These are phyloP conservation scores for Puccinia novopanici DNA, from an alignment of 1,284 basidiomycete genomes.

Conservation along the genomic window DNA sequence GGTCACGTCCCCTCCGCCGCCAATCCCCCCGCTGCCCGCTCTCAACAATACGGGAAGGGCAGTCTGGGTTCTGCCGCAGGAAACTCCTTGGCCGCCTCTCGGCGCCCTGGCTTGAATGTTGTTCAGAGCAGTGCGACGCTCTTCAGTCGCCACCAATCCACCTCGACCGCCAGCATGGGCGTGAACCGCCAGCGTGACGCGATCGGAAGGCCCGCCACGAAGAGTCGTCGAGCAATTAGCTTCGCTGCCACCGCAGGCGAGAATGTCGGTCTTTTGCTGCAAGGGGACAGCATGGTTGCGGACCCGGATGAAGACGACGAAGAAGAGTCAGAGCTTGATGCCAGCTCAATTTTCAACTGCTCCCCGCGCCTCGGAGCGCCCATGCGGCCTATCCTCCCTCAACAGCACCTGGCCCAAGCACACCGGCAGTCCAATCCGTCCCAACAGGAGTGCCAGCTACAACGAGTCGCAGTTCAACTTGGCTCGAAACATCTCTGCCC, in stretches of 20 bases:
- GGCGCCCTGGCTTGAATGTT: constrained; percentile 21
- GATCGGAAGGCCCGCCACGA: constrained; percentile 39
- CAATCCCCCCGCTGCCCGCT: background rate
- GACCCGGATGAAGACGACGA: constrained; percentile 44
- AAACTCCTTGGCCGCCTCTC: background rate
- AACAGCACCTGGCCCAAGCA: constrained; percentile 44
- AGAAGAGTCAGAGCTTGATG: constrained; percentile 43
- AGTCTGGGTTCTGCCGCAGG: constrained; percentile 30
- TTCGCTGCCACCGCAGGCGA: constrained; percentile 22
- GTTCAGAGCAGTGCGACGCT: constrained; percentile 46
- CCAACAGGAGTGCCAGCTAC: constrained; percentile 9
- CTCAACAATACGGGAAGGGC: constrained; percentile 24
- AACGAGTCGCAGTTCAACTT: background rate
- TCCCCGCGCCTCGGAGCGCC: constrained; percentile 34
- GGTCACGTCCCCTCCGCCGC: background rate
- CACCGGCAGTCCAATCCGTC: background rate
- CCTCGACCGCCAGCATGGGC: background rate
- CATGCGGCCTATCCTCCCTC: background rate
- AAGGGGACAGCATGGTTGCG: constrained; percentile 3
- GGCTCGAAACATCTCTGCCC: constrained; percentile 9
- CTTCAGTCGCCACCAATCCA: constrained; percentile 37
- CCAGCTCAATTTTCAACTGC: constrained; percentile 31
- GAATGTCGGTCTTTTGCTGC: background rate
- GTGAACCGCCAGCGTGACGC: constrained; percentile 33
- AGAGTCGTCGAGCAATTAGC: constrained; percentile 41